A percentile compares a stretch with the other conserved stretches of the same genome.
phyloP scores from a whole-genome alignment of 2,329 filamentous ascomycete genomes.

The Neofusicoccum cordaticola region DNA sequence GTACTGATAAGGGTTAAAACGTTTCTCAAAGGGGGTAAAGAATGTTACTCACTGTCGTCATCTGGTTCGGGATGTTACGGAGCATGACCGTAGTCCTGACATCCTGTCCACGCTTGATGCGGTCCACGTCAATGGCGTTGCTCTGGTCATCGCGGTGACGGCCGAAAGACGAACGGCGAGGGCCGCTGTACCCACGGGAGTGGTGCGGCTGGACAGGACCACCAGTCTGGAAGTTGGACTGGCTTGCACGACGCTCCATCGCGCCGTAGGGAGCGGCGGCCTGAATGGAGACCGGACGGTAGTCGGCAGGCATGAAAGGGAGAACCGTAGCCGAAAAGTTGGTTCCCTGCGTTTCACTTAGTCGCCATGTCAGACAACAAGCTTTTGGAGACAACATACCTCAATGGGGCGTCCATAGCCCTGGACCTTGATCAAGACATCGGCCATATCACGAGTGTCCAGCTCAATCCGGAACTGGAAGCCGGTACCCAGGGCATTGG shows the following conservation, averaged over 20 bases:
- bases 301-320: neutral
- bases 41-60: slow-evolving; percentile 56
- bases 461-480: slow-evolving; percentile 33
- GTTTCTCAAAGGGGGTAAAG: slow-evolving; percentile 20
- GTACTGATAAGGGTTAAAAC: slow-evolving; percentile 23
- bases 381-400: slow-evolving; percentile 21
- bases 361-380: slow-evolving; percentile 7
- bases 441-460: slow-evolving; percentile 21
- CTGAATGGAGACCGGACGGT: too few relatives aligned
- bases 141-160: slow-evolving; percentile 19
- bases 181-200: slow-evolving; percentile 11
- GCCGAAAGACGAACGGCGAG: neutral
- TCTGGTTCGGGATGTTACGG: slow-evolving; percentile 89
- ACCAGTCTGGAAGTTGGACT: neutral
- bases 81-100: slow-evolving; percentile 73
- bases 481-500: slow-evolving; percentile 21
- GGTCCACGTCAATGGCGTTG: slow-evolving; percentile 38
- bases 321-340: neutral
- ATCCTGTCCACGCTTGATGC: slow-evolving; percentile 44
- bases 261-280: too few relatives aligned
- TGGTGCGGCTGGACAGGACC: slow-evolving; percentile 21
- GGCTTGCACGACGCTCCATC: too few relatives aligned
- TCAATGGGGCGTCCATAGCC: slow-evolving; percentile 20
- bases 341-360: neutral
- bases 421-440: neutral